Percentiles rank a stretch among this genome's conserved stretches.
Evolutionary conservation across 257 asterid species (phyloP).

Genomic region (Catharanthus roseus): DNA sequence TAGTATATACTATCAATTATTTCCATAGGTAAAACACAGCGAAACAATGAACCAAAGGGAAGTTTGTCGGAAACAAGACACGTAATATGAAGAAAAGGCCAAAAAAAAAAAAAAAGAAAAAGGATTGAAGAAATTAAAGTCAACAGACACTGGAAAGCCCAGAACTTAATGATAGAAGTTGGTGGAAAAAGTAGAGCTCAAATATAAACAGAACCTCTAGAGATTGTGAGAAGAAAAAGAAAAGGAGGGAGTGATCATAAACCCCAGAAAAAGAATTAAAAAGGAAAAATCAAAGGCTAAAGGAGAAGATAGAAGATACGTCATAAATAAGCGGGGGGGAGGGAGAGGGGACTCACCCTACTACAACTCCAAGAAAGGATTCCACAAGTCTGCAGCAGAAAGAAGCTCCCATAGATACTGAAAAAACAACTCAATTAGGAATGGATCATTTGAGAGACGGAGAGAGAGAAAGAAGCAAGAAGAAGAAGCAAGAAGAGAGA

Average conservation of each 20-base stretch:
- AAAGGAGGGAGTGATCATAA: constrained; percentile 2
- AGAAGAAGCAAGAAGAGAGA: constrained; percentile 18
- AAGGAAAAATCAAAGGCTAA: neutral
- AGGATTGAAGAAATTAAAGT: constrained; percentile 1
- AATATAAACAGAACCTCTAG: neutral
- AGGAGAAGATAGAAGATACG: neutral
- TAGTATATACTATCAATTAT: too few relatives aligned
- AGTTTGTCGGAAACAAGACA: neutral
- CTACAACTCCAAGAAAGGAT: constrained; percentile 1
- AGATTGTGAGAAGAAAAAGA: neutral
- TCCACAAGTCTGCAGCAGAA: neutral
- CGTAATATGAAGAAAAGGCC: too few relatives aligned
- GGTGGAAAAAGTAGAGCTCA: neutral
- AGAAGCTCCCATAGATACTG: constrained; percentile 1
- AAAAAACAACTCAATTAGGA: neutral
- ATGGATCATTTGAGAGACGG: constrained; percentile 6
- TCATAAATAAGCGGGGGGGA: too few relatives aligned
- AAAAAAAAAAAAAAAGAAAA: neutral
- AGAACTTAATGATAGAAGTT: neutral
- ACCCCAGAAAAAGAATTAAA: neutral
- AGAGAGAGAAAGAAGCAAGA: constrained; percentile 18
- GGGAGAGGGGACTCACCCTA: constrained; percentile 6
- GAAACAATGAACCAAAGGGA: neutral
- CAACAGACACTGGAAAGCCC: constrained; percentile 6
- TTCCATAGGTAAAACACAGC: too few relatives aligned